These are phyloP conservation scores for Pseudodiploospora longispora DNA, from an alignment of 2,329 filamentous ascomycete genomes.

Conservation along the genomic window DNA sequence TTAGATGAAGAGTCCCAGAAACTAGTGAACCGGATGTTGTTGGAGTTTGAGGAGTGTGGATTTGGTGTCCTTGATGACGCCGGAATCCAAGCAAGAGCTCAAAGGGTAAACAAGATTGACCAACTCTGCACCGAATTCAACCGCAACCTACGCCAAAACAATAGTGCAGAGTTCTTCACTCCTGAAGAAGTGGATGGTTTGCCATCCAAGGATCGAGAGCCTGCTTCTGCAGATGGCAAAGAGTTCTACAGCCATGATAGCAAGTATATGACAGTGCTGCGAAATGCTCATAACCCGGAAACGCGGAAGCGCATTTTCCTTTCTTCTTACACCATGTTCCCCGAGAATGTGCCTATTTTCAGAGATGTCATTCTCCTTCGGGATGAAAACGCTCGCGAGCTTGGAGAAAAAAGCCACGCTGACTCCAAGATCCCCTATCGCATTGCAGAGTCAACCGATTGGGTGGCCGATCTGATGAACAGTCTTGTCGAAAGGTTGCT, in stretches of 20 bases:
- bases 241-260: constrained; percentile 30
- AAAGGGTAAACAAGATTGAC: constrained; percentile 46
- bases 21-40: constrained; percentile 45
- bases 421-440: constrained; percentile 46
- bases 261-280: constrained; percentile 33
- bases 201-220: constrained; percentile 2
- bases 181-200: constrained; percentile 39
- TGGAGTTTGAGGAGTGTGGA: constrained; percentile 44
- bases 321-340: constrained; percentile 47
- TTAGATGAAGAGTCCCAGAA: constrained; percentile 39
- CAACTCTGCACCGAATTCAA: constrained; percentile 45
- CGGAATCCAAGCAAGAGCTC: constrained; percentile 43
- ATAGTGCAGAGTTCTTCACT: constrained; percentile 35
- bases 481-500: constrained; percentile 38
- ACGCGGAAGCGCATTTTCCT: constrained; percentile 42
- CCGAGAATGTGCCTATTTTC: constrained; percentile 44
- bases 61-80: constrained; percentile 40
- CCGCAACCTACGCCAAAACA: constrained; percentile 37
- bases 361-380: constrained; percentile 44
- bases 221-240: background rate
- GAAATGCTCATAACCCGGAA: constrained; percentile 39
- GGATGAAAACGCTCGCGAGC: constrained; percentile 44
- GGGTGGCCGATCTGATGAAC: constrained; percentile 44
- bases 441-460: constrained; percentile 48
- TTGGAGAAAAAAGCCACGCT: constrained; percentile 49